Conservation (phyloP, 805 yeast genomes). For the Wickerhamiella alocasiicola region DNA sequence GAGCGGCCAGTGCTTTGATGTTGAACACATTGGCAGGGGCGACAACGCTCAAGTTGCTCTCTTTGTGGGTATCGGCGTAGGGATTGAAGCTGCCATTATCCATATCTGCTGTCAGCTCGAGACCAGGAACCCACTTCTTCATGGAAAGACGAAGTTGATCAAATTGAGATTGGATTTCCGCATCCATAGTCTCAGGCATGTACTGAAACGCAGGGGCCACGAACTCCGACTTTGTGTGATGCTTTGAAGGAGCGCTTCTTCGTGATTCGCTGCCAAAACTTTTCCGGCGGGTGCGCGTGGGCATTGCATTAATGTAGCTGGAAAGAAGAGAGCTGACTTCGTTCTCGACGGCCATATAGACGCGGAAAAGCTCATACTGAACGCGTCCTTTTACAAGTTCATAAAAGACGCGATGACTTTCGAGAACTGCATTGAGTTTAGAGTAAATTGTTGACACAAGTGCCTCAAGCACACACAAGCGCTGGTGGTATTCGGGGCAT, state of each 20-base stretch:
- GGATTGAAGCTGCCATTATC: constrained; percentile 22
- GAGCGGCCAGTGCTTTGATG: constrained; percentile 66
- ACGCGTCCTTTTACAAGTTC: constrained; percentile 33
- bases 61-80: constrained; percentile 17
- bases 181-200: constrained; percentile 25
- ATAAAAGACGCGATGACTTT: constrained; percentile 52
- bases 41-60: constrained; percentile 18
- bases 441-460: constrained; percentile 60
- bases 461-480: constrained; percentile 49
- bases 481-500: constrained; percentile 12
- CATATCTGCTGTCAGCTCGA: constrained; percentile 28
- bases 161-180: constrained; percentile 21
- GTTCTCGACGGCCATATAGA: constrained; percentile 36
- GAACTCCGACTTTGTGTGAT: constrained; percentile 5
- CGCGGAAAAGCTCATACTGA: constrained; percentile 30
- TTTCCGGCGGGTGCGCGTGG: constrained; percentile 9
- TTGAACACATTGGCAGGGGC: constrained; percentile 53
- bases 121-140: constrained; percentile 62
- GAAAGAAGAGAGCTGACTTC: constrained; percentile 26
- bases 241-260: constrained; percentile 2
- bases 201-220: constrained; percentile 16
- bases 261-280: constrained; percentile 3
- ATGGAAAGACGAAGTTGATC: constrained; percentile 35
- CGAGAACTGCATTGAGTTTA: constrained; percentile 49
- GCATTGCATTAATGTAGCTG: constrained; percentile 16